Evolutionary conservation across 1,284 basidiomycete genomes (phyloP), one percentile per base, ranked within the genome.

Genomic region (Cryptococcus sp.): DNA sequence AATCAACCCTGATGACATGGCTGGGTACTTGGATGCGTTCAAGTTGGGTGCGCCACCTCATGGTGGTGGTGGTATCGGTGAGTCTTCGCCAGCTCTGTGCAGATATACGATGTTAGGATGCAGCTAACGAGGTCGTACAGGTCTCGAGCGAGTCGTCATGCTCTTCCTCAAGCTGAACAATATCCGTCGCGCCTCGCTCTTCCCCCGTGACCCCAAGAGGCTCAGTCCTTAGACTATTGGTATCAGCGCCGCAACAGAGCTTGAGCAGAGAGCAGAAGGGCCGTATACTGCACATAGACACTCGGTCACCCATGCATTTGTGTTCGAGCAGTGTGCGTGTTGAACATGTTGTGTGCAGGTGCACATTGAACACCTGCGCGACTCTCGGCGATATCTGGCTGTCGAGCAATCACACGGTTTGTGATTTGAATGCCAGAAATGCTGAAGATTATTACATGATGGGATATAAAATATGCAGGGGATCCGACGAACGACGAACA

Each of bases 121-220:
- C 20, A 11, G 20, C 30, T 35, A 35, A 35, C 30, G 30, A 35
- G 30, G 4, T 8, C 13, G 16, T 35, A 8, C 50, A 77, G 75
- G 93, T 60, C 83, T 99, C 57, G 95, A 99, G 82, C 89, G 95
- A 60, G 93, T 99, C 49, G 81, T 98, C 71, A 94, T 96, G 92
- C 81, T 97, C 65, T 97, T 92, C 84, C 81, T 95, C 76, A 93
- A 93, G 80, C 83, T 96, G 64, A 91, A 90, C 81, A 98, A 99
- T 83, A 96, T 99, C 72, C 85, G 95, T 58, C 84, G 93, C 53
- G 93, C 93, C 22, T 91, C 89, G 50, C 80, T 98, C 75, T 99
- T 99, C 88, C 96, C 96, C 25, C 86, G 93, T 73, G 93, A 95
- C 81, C 93, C 93, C 60, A 82, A 81, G 69, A 77, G 83, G 56